Percentiles rank a stretch among this genome's conserved stretches.
Evolutionary conservation across 129 eudicot species (phyloP).

Genomic region (Mikania micrantha): DNA sequence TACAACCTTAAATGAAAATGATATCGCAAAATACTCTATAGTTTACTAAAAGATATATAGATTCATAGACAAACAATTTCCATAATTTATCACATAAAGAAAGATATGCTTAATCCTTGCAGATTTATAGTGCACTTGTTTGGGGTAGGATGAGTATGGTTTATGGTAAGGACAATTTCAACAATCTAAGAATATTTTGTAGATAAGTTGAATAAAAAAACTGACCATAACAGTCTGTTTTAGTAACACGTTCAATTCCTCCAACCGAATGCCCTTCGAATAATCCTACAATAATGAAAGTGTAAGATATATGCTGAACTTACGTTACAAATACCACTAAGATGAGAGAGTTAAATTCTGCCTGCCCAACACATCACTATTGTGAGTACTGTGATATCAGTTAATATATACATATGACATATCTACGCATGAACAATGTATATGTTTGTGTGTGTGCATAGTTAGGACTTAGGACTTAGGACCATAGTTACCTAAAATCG

Average conservation of each 20-base stretch:
- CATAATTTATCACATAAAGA: background rate
- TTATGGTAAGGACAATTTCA: background rate
- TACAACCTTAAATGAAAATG: background rate
- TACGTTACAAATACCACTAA: constrained; percentile 9
- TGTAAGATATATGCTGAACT: background rate
- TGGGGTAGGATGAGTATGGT: background rate
- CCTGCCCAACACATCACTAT: too few species aligned
- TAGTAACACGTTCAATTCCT: constrained; percentile 76
- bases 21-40: background rate
- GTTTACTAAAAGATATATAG: too few species aligned
- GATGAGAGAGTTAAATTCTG: background rate
- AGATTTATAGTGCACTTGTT: background rate
- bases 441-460: background rate
- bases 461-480: too few species aligned
- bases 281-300: constrained; percentile 50
- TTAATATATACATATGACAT: too few species aligned
- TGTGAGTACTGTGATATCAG: too few species aligned
- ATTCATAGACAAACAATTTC: too few species aligned
- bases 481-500: too few species aligned
- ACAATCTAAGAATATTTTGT: background rate
- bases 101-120: background rate
- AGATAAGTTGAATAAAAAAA: constrained; percentile 7
- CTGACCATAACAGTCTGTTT: constrained; percentile 93
- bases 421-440: too few species aligned
- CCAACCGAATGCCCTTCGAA: constrained; percentile 83